Evolutionary conservation across 495 filamentous ascomycete genomes (phyloP), one percentile per base, ranked within the genome.

Genomic region (Arthonia radiata): DNA sequence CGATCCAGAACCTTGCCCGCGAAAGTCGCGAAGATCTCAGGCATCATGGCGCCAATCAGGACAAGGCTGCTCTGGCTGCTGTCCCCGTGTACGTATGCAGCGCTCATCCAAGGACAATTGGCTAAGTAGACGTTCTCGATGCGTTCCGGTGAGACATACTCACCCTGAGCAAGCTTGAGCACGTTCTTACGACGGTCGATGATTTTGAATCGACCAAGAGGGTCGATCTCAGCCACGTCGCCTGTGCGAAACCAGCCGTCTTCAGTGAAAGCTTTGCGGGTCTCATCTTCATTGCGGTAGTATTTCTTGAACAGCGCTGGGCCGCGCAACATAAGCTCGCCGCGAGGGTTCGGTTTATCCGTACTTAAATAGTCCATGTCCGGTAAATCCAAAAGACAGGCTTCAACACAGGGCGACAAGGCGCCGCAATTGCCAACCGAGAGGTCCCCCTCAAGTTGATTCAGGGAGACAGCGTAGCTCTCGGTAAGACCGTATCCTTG

Each of bases 211-310:
- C 89, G 76, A 31, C 86, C 86, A 39, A 72, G 48, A 27, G 65
- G 64, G 44, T 97, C 86, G 15, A 97, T 54, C 11, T 61, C 59
- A 40, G 64, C 72, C 24, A 97, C 82, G 40, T 97, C 86, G 13
- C 86, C 86, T 1, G 86, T 93, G 38, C 71, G 70, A 60, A 97
- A 93, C 86, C 86, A 97, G 31, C 86, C 86, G 37, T 94, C 89
- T 25, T 68, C 54, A 11, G 78, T 69, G 23, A 93, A 54, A 5
- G 71, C 64, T 48, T 83, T 83, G 30, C 54, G 50, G 6, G 86
- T 94, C 53, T 91, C 79, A 25, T 69, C 78, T 5, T 70, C 59
- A 46, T 89, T 83, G 49, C 73, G 76, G 55, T 69, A 82, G 52
- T 97, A 97, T 39, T 74, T 75, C 18, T 47, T 43, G 58, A 94